Evolutionary conservation across 2,329 filamentous ascomycete species (phyloP), one percentile per base, ranked within the genome.

Genomic region (Bipolaris sorokiniana): DNA sequence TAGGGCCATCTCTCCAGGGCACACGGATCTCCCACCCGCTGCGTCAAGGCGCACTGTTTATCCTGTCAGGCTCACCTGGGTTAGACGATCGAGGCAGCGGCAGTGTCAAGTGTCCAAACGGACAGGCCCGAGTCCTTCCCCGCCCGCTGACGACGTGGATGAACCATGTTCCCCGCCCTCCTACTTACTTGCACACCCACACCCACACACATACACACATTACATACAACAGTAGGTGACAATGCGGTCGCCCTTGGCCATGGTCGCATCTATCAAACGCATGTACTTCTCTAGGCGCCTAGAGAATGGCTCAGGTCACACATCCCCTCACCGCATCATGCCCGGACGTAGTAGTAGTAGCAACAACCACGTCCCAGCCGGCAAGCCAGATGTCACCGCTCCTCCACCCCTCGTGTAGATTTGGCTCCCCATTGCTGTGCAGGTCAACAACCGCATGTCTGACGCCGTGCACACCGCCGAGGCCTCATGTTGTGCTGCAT

Each of bases 31-130:
- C 31, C 16, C 44, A 34, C 5, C 37, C 50, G 50, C 52, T 38
- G 44, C 40, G 49, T 56, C 53, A 52, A 59, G 48, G 22, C 33
- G 52, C 50, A 47, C 44, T 52, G 50, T 38, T 48, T 45, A 44
- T 44, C 48, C 53, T 64, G 61, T 64, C 61, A 64, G 51, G 28
- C 44, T 50, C 38, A 38, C 49, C 50, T 38, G 15, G 54, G 59
- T 49, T 52, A 61, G 51, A 34, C 22, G 15, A 31, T 33, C 44
- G 47, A 16, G 34, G 18, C 45, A 26, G 45, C 51, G 44, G 55
- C 52, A 34, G 34, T 48, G 37, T 41, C 58, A 53, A 53, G 10
- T 53, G 47, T 56, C 54, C 51, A 58, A 48, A 57, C 53, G 56
- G 54, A 53, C 42, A 58, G 56, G 48, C 34, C 28, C 59, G 49